Conservation (phyloP, 176 grass and related monocot species). For the Ensete glaucum region DNA sequence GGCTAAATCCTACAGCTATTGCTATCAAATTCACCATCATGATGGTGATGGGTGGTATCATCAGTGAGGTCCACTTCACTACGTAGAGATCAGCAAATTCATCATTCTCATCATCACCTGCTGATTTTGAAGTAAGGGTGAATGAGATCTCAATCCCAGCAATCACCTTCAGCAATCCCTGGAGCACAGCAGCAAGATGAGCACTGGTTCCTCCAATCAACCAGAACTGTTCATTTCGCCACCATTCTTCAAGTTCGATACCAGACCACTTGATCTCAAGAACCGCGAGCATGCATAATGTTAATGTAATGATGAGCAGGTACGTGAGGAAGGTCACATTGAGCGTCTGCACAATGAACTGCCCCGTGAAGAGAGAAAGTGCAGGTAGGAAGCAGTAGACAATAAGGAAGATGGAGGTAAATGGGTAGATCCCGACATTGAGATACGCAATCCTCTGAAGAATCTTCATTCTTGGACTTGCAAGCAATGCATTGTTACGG, state of each 20-base stretch:
- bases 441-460: conserved; percentile 84
- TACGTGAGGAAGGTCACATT: conserved; percentile 78
- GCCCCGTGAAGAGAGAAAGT: conserved; percentile 78
- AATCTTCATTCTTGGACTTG: conserved; percentile 73
- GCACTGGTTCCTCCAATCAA: conserved; percentile 90
- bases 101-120: conserved; percentile 60
- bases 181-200: conserved; percentile 76
- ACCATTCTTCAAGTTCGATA: conserved; percentile 88
- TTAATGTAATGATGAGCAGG: conserved; percentile 67
- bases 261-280: conserved; percentile 96
- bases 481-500: conserved; percentile 78
- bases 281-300: conserved; percentile 53
- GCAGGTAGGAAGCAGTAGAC: conserved; percentile 98
- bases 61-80: conserved; percentile 87
- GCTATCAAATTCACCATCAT: conserved; percentile 97
- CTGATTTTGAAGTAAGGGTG: conserved; percentile 85
- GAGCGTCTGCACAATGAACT: conserved; percentile 81
- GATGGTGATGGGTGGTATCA: conserved; percentile 91
- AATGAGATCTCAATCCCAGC: conserved; percentile 97
- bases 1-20: conserved; percentile 69
- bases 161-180: conserved; percentile 86
- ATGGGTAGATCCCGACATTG: conserved; percentile 95
- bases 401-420: conserved; percentile 94
- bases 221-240: conserved; percentile 99
- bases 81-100: conserved; percentile 89